Conservation (phyloP, 2,329 filamentous ascomycete genomes). For the Verticillium klebahnii region DNA sequence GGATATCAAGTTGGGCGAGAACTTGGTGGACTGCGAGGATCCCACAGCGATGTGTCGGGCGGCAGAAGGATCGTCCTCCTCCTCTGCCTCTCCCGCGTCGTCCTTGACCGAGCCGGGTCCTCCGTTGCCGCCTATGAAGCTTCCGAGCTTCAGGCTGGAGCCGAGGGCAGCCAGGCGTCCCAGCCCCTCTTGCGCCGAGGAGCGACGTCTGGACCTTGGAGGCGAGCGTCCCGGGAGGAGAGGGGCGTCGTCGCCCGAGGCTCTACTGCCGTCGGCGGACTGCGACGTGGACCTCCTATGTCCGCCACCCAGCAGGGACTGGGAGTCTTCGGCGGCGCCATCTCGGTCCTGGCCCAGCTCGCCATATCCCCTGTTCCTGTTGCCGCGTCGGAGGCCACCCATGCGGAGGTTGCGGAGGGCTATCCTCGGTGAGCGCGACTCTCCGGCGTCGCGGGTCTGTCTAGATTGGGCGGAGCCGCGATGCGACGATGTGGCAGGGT, state of each 20-base stretch:
- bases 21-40: conserved; percentile 66
- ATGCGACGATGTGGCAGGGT: conserved; percentile 43
- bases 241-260: conserved; percentile 68
- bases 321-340: conserved; percentile 60
- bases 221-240: conserved; percentile 49
- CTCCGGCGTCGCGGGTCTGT: conserved; percentile 17
- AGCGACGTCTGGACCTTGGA: conserved; percentile 22
- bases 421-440: conserved; percentile 50
- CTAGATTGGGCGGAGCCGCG: conserved; percentile 32
- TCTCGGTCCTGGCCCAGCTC: conserved; percentile 54
- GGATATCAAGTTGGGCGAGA: conserved; percentile 86
- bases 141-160: conserved; percentile 59
- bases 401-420: conserved; percentile 68
- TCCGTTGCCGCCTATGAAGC: conserved; percentile 52
- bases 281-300: conserved; percentile 35
- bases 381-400: conserved; percentile 56
- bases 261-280: conserved; percentile 55
- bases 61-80: conserved; percentile 60
- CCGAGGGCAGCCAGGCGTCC: conserved; percentile 40
- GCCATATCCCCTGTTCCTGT: conserved; percentile 53
- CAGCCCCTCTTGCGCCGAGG: conserved; percentile 35
- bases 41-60: conserved; percentile 75
- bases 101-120: conserved; percentile 22
- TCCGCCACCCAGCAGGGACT: conserved; percentile 49
- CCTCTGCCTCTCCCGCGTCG: conserved; percentile 43